Conservation (phyloP, 257 asterid genomes). For the Lantana camara region DNA sequence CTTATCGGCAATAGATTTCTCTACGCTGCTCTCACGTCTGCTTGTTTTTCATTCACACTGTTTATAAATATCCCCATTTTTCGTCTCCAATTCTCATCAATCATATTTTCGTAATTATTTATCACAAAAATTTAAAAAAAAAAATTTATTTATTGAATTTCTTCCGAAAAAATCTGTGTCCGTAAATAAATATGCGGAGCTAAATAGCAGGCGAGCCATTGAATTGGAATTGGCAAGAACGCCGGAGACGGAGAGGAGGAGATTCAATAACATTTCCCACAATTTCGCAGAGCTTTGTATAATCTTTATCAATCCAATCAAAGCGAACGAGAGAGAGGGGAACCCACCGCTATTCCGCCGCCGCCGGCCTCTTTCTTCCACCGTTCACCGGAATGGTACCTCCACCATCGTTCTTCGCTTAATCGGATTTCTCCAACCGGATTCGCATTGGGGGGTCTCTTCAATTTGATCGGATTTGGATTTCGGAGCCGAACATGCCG, state of each 20-base stretch:
- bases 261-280: not conserved
- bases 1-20: not conserved
- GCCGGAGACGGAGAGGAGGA: constrained; percentile 2
- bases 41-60: not conserved
- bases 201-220: constrained; percentile 3
- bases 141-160: too few relatives aligned
- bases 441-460: not conserved
- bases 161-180: too few relatives aligned
- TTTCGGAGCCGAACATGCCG: constrained; percentile 46
- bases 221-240: not conserved
- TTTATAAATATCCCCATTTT: not conserved
- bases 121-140: too few relatives aligned
- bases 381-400: constrained; percentile 4
- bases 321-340: not conserved
- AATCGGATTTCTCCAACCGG: not conserved
- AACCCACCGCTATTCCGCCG: not conserved
- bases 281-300: constrained; percentile 13
- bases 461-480: too few relatives aligned
- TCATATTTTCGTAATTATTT: not conserved
- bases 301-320: constrained; percentile 5
- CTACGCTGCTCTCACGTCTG: not conserved
- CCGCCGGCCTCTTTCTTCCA: constrained; percentile 17
- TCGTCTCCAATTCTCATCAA: not conserved
- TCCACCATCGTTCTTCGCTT: not conserved
- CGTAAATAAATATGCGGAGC: not conserved